These are phyloP conservation scores for Diplodia mutila DNA, from an alignment of 2,329 filamentous ascomycete genomes.

Conservation along the genomic window DNA sequence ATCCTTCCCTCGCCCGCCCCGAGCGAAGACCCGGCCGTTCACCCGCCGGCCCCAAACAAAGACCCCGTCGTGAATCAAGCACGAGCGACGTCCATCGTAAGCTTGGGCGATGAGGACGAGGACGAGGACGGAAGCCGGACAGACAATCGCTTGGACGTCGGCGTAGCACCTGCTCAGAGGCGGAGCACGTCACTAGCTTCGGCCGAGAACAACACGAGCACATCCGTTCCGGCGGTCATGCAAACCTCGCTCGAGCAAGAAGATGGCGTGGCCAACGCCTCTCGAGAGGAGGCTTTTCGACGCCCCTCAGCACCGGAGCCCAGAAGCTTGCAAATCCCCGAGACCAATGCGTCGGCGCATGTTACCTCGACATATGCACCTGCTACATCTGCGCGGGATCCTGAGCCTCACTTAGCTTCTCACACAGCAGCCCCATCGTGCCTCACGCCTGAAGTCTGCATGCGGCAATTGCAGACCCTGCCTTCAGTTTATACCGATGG, in stretches of 20 bases:
- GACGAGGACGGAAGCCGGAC: background rate
- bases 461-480: background rate
- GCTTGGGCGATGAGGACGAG: conserved; percentile 13
- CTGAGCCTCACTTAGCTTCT: background rate
- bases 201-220: background rate
- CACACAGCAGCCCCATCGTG: background rate
- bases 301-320: background rate
- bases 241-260: background rate
- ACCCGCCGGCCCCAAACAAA: conserved; percentile 67
- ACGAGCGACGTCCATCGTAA: background rate
- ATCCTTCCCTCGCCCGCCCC: conserved; percentile 66
- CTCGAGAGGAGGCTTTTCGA: background rate
- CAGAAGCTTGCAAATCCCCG: background rate
- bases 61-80: conserved; percentile 39
- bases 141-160: background rate
- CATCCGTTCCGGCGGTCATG: background rate
- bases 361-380: background rate
- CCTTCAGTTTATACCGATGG: background rate
- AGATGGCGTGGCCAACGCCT: background rate
- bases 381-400: background rate
- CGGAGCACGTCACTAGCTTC: background rate
- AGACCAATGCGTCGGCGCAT: background rate
- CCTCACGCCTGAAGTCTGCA: background rate
- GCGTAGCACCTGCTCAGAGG: background rate
- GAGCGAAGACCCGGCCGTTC: conserved; percentile 61